Conservation (phyloP, 768 basidiomycete species). For the Termitomyces sp. region DNA sequence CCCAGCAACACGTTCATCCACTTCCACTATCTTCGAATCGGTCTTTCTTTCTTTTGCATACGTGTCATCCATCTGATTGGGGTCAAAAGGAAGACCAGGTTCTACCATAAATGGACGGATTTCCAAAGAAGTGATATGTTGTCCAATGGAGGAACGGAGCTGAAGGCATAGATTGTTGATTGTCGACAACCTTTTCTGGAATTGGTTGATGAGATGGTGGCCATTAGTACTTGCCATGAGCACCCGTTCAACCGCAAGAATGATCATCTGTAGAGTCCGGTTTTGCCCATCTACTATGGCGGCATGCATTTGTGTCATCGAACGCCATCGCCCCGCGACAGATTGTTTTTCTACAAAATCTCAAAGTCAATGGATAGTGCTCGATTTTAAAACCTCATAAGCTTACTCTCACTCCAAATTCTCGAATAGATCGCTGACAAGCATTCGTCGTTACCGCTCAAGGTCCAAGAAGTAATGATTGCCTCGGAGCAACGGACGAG, state of each 20-base stretch:
- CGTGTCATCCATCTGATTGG: constrained; percentile 13
- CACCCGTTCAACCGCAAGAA: not conserved
- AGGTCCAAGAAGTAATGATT: constrained; percentile 13
- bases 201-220: not conserved
- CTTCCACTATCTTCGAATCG: not conserved
- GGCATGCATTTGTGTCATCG: constrained; percentile 12
- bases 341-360: constrained; percentile 13
- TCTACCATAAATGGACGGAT: not conserved
- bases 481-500: constrained; percentile 7
- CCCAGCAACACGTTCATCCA: constrained; percentile 11
- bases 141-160: constrained; percentile 11
- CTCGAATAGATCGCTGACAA: constrained; percentile 8
- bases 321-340: constrained; percentile 14
- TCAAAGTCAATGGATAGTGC: not conserved
- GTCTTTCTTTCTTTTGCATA: constrained; percentile 8
- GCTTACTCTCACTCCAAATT: constrained; percentile 11
- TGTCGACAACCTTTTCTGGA: constrained; percentile 4
- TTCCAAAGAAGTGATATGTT: constrained; percentile 12
- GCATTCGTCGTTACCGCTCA: not conserved
- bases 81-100: constrained; percentile 2
- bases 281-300: not conserved
- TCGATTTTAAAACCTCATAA: not conserved
- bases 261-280: not conserved
- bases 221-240: not conserved
- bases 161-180: constrained; percentile 9